These are phyloP conservation scores for Melanomma pulvis-pyrius DNA, from an alignment of 495 filamentous ascomycete species.

Conservation along the genomic window DNA sequence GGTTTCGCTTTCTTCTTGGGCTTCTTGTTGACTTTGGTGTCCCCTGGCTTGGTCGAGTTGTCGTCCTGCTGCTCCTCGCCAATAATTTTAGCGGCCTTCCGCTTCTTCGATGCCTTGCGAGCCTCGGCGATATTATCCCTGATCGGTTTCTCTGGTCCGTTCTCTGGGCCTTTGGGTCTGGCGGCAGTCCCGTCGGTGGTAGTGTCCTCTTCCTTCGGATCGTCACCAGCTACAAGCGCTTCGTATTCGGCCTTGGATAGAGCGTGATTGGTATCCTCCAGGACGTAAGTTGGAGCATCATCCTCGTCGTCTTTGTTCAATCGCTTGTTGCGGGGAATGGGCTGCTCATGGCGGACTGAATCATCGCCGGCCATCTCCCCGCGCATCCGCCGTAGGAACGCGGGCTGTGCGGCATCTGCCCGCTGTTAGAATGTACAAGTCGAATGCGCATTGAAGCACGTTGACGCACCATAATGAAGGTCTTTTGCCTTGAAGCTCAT, in stretches of 20 bases:
- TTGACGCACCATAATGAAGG: slow-evolving; percentile 47
- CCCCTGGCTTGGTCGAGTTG: slow-evolving; percentile 7
- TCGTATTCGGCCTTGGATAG: slow-evolving; percentile 51
- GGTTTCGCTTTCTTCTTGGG: slow-evolving; percentile 48
- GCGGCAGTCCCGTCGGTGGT: background rate
- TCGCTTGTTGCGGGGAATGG: slow-evolving; percentile 47
- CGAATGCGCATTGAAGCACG: background rate
- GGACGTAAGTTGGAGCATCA: slow-evolving; percentile 54
- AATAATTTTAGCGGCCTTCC: slow-evolving; percentile 44
- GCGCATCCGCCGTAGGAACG: slow-evolving; percentile 49
- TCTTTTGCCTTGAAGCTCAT: slow-evolving; percentile 53
- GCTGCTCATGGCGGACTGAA: slow-evolving; percentile 46
- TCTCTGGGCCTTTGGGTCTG: slow-evolving; percentile 1
- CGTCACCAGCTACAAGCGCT: slow-evolving; percentile 41
- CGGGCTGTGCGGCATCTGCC: slow-evolving; percentile 47
- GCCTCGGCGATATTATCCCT: slow-evolving; percentile 32
- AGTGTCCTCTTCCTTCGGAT: slow-evolving; percentile 10
- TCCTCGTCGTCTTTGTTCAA: slow-evolving; percentile 48
- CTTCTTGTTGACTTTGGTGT: slow-evolving; percentile 36
- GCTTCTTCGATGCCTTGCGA: slow-evolving; percentile 38
- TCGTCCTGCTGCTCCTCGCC: slow-evolving; percentile 35
- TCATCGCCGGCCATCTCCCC: slow-evolving; percentile 46
- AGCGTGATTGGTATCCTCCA: slow-evolving; percentile 50
- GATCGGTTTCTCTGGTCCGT: background rate
- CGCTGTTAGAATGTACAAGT: slow-evolving; percentile 9